Base-by-base conservation (phyloP, 257 asterid genomes). In the Penstemon barbatus region DNA sequence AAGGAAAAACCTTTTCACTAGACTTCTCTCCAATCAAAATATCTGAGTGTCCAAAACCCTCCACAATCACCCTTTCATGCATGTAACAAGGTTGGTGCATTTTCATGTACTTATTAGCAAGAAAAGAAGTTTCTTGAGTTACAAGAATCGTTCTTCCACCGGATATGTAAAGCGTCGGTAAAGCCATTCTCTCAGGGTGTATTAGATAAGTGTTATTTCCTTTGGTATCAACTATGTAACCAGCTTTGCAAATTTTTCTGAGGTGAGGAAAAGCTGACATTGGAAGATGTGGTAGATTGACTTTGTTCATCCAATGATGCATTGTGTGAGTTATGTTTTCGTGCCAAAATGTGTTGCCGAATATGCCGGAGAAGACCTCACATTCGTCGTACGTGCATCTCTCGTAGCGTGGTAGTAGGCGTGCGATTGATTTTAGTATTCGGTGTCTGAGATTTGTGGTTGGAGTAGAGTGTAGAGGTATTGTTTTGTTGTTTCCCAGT, bases 241-340 rank as follows among this genome's bases (percentile, higher is more conserved):
- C 88, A 0, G 86, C 70, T 0, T 61, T 76, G 10, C 86, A 82
- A n/a, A 83, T 83, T 38, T 62, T 77, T 61, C 86, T 74, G 42
- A 85, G 77, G 75, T 86, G 92, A 60, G 83, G 86, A 66, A 86
- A 83, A 37, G 83, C 89, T 8, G 82, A 74, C 86, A 83, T 81
- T 39, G 87, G 79, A 3, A 83, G 75, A 15, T 55, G 51, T 5
- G 83, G 72, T 7, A 79, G 64, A 58, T 59, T 48, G 41, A 73
- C 76, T 65, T 66, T 77, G 82, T 74, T 77, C 74, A 79, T 57
- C 87, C 85, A 83, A 40, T 66, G 0, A 40, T 86, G 92, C 83
- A 75, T 39, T 12, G 63, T 5, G 9, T 58, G 71, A 76, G 79
- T 79, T 49, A 86, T 45, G 69, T 86, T 86, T 18, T 75, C 75